A percentile compares a stretch with the other conserved stretches of the same genome.
phyloP scores from a whole-genome alignment of 192 early-diverging fungal species.

The Rhizophagus prolifer region DNA sequence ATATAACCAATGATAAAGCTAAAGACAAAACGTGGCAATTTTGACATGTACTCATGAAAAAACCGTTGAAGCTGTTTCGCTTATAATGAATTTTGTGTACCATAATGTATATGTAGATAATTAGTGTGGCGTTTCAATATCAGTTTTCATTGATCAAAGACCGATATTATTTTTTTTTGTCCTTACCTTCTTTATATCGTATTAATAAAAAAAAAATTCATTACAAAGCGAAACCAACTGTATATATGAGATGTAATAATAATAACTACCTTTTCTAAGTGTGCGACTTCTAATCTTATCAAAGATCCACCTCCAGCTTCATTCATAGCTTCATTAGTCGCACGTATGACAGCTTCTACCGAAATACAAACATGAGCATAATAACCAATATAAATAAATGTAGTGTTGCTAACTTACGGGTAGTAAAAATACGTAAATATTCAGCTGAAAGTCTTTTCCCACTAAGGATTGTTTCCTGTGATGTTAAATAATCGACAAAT shows the following conservation, averaged over 20 bases:
- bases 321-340: not conserved
- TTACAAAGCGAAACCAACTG: not conserved
- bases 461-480: not conserved
- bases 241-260: not conserved
- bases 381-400: no score
- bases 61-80: no score
- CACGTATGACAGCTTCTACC: not conserved
- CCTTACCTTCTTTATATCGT: no score
- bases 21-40: no score
- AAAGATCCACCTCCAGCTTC: not conserved
- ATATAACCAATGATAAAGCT: no score
- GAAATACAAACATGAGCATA: no score
- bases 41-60: no score
- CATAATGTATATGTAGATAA: no score
- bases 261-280: not conserved
- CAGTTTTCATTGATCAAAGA: no score
- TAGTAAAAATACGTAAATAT: slow-evolving; percentile 5
- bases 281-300: not conserved
- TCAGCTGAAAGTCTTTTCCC: slow-evolving; percentile 6
- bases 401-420: not conserved
- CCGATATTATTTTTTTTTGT: no score
- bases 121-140: no score
- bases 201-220: not conserved
- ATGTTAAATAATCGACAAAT: not conserved
- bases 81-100: not conserved